Conservation (phyloP, 768 basidiomycete genomes). For the Lactarius sp. region DNA sequence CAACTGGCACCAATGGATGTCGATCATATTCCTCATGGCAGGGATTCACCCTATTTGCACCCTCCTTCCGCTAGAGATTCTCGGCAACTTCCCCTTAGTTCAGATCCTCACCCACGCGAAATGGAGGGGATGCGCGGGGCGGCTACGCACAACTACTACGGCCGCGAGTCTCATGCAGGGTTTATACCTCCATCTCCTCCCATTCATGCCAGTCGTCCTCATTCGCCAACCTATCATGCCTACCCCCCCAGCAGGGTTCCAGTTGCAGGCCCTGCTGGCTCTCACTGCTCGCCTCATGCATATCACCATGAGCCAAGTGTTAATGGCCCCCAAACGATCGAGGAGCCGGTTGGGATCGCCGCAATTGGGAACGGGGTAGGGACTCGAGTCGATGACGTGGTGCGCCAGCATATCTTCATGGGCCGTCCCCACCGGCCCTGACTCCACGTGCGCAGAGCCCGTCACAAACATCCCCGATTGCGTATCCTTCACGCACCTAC, state of each 20-base stretch:
- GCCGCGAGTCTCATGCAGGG: conserved; percentile 46
- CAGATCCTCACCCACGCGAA: conserved; percentile 47
- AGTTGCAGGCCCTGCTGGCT: conserved; percentile 43
- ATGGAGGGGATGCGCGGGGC: conserved; percentile 48
- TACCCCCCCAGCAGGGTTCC: conserved; percentile 49
- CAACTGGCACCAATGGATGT: conserved; percentile 75
- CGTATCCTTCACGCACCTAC: conserved; percentile 44
- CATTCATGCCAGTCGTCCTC: conserved; percentile 41
- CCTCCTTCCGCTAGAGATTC: conserved; percentile 43
- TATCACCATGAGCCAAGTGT: conserved; percentile 49
- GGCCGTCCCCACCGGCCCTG: conserved; percentile 31
- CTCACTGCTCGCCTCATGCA: conserved; percentile 57
- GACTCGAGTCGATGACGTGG: conserved; percentile 22
- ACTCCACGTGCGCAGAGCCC: conserved; percentile 42
- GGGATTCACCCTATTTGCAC: conserved; percentile 47
- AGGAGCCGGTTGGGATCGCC: conserved; percentile 59
- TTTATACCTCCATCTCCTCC: conserved; percentile 61
- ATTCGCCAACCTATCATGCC: conserved; percentile 47
- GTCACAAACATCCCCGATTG: conserved; percentile 52
- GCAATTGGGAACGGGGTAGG: conserved; percentile 50
- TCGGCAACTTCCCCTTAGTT: conserved; percentile 62
- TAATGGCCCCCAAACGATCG: conserved; percentile 45
- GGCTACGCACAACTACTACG: conserved; percentile 54
- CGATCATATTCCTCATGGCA: conserved; percentile 37
- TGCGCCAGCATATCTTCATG: conserved; percentile 32